Percentiles rank a stretch among this genome's conserved stretches.
phyloP scores from a whole-genome alignment of 164 flowering plant species.

The Vitis rupestris region DNA sequence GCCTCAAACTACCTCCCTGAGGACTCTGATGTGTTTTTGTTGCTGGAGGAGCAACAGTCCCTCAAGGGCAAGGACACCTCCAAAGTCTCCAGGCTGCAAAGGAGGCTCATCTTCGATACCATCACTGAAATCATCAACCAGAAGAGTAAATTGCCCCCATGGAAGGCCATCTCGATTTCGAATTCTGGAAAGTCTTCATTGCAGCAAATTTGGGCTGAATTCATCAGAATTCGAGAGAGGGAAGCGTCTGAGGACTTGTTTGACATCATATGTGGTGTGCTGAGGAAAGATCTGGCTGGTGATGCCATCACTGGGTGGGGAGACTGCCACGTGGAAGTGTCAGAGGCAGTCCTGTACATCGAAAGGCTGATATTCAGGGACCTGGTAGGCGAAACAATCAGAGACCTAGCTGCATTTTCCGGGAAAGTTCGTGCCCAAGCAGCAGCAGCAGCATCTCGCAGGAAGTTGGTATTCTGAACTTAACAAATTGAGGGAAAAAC shows the following conservation, averaged over 20 bases:
- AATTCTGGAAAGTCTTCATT: conserved; percentile 17
- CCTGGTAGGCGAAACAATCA: conserved; percentile 69
- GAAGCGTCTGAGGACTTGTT: conserved; percentile 50
- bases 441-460: conserved; percentile 26
- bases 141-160: conserved; percentile 51
- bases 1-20: conserved; percentile 48
- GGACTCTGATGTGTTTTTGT: conserved; percentile 46
- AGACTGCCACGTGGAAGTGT: conserved; percentile 51
- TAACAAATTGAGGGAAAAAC: not conserved
- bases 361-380: conserved; percentile 89
- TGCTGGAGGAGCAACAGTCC: conserved; percentile 65
- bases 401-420: conserved; percentile 49
- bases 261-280: conserved; percentile 51
- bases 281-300: conserved; percentile 60
- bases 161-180: conserved; percentile 41
- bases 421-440: conserved; percentile 13
- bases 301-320: conserved; percentile 59
- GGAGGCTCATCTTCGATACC: conserved; percentile 70
- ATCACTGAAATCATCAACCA: conserved; percentile 56
- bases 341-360: conserved; percentile 70
- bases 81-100: conserved; percentile 44
- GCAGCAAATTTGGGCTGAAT: conserved; percentile 66
- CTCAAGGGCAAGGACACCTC: conserved; percentile 45
- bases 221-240: conserved; percentile 42
- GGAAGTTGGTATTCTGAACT: conserved; percentile 66